phyloP scores from a whole-genome alignment of 176 grass and related monocot genomes.

The Oryza meyeriana region DNA sequence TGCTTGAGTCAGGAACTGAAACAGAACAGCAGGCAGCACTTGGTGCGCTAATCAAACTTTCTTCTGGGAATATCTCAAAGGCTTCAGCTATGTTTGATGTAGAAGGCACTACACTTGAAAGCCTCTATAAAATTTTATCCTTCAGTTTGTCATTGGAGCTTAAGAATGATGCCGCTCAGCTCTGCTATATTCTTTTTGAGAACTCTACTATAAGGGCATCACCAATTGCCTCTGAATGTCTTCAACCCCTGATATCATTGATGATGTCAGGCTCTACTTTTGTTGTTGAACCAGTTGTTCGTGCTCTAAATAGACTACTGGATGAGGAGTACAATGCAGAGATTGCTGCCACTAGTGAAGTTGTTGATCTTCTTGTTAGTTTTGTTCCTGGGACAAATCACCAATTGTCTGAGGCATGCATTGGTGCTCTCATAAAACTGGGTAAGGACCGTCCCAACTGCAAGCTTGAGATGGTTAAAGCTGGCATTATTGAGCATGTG shows the following conservation, averaged over 20 bases:
- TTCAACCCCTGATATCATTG: constrained; percentile 79
- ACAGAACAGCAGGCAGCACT: constrained; percentile 86
- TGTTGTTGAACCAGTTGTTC: constrained; percentile 67
- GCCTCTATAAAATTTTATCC: constrained; percentile 84
- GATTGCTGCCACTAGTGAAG: constrained; percentile 67
- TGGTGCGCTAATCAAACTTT: constrained; percentile 81
- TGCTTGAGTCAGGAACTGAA: constrained; percentile 92
- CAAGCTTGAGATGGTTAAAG: constrained; percentile 97
- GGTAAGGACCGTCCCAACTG: constrained; percentile 93
- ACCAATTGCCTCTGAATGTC: constrained; percentile 72
- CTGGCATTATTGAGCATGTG: constrained; percentile 86
- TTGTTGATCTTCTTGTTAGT: constrained; percentile 81
- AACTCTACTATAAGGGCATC: constrained; percentile 62
- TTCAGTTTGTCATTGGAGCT: constrained; percentile 71
- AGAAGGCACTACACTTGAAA: constrained; percentile 76
- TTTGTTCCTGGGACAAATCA: constrained; percentile 76
- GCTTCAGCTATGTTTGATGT: constrained; percentile 84
- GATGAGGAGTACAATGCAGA: constrained; percentile 91
- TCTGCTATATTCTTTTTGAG: constrained; percentile 92
- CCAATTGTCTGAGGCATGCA: constrained; percentile 68
- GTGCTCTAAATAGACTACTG: constrained; percentile 73
- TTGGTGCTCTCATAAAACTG: constrained; percentile 89
- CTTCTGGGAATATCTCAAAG: constrained; percentile 67
- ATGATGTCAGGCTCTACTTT: constrained; percentile 62
- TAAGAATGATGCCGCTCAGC: constrained; percentile 90